Conservation (phyloP, 2,329 filamentous ascomycete species). For the Hirsutella rhossiliensis region DNA sequence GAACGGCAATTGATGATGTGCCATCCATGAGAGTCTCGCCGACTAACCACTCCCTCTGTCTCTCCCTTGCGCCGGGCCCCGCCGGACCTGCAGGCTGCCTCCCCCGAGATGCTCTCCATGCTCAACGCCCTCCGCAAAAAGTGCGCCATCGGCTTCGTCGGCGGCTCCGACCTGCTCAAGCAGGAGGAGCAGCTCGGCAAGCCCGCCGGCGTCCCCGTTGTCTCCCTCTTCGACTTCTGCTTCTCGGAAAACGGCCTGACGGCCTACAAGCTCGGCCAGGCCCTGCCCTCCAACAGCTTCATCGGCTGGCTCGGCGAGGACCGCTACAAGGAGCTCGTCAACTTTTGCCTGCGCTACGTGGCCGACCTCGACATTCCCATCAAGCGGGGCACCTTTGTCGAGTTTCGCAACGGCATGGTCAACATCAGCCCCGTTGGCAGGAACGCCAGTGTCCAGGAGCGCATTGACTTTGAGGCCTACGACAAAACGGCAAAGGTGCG, state of each 20-base stretch:
- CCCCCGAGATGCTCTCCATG: conserved; percentile 71
- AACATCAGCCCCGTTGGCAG: conserved; percentile 76
- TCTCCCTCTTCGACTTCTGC: conserved; percentile 88
- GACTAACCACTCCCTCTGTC: background rate
- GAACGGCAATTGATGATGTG: too few species aligned
- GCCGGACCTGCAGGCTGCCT: conserved; percentile 39
- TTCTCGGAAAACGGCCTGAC: conserved; percentile 96
- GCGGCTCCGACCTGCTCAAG: conserved; percentile 83
- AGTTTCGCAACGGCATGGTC: conserved; percentile 88
- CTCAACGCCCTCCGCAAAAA: conserved; percentile 75
- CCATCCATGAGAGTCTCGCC: too few species aligned
- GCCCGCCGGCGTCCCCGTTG: conserved; percentile 52
- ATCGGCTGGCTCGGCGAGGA: conserved; percentile 83
- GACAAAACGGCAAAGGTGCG: conserved; percentile 70
- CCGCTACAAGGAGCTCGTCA: conserved; percentile 65
- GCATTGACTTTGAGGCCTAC: conserved; percentile 69
- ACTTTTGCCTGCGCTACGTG: conserved; percentile 69
- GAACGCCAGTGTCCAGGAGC: conserved; percentile 72
- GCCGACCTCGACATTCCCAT: conserved; percentile 74
- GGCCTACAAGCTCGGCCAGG: conserved; percentile 71
- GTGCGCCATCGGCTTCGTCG: conserved; percentile 82
- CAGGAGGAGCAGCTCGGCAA: conserved; percentile 90
- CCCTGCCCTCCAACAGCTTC: conserved; percentile 71
- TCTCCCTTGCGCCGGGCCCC: background rate
- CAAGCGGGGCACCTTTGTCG: conserved; percentile 75